A percentile compares a stretch with the other conserved stretches of the same genome.
Evolutionary conservation across 495 filamentous ascomycete species (phyloP).

Genomic region (Aspergillus saccharolyticus): DNA sequence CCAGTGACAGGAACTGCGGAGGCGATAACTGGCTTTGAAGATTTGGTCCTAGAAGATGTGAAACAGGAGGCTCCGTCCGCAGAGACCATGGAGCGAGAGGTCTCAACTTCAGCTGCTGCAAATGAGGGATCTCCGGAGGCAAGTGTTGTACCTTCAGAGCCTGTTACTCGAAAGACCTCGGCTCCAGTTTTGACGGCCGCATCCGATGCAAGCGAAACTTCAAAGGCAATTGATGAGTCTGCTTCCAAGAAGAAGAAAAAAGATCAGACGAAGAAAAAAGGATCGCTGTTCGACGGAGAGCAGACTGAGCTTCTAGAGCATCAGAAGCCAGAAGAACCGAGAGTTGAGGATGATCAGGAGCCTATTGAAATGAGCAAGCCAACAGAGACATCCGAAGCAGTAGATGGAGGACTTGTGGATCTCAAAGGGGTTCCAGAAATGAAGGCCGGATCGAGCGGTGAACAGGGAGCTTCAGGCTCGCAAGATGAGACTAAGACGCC

Average conservation of each 20-base stretch:
- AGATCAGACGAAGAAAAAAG: slow-evolving; percentile 14
- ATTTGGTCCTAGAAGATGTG: not conserved
- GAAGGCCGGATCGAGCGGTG: not conserved
- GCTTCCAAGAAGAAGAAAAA: slow-evolving; percentile 31
- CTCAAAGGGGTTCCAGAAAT: slow-evolving; percentile 5
- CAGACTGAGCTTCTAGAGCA: not conserved
- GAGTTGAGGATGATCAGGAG: not conserved
- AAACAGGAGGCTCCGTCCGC: not conserved
- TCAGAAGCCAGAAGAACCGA: not conserved
- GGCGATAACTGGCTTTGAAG: not conserved
- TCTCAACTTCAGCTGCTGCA: not conserved
- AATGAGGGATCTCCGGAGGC: not conserved
- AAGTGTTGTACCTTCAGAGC: not conserved
- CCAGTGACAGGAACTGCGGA: not conserved
- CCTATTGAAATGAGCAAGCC: not conserved
- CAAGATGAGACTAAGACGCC: not conserved
- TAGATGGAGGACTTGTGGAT: slow-evolving; percentile 7
- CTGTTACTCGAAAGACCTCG: not conserved
- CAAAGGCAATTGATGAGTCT: not conserved
- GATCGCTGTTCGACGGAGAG: not conserved
- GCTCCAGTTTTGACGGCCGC: not conserved
- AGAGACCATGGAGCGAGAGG: not conserved
- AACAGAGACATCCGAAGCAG: not conserved
- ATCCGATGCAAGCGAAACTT: not conserved
- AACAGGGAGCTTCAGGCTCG: not conserved